Evolutionary conservation across 2,329 filamentous ascomycete species (phyloP).

Genomic region (Pseudocercospora pini-densiflorae): DNA sequence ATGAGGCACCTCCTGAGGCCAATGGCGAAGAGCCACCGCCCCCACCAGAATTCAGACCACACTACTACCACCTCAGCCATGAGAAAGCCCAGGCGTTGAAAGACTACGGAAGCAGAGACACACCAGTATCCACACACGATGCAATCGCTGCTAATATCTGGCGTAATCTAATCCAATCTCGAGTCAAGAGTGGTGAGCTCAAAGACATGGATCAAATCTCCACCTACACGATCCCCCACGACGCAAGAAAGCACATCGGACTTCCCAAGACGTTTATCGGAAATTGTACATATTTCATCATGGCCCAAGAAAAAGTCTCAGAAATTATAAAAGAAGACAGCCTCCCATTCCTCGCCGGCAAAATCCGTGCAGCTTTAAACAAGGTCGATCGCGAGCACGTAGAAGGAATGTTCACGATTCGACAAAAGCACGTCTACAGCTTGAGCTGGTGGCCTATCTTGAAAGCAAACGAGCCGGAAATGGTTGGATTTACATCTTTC

Average conservation of each 20-base stretch:
- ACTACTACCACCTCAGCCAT: slow-evolving; percentile 21
- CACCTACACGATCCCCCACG: slow-evolving; percentile 29
- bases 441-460: slow-evolving; percentile 29
- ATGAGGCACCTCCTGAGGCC: slow-evolving; percentile 22
- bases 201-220: slow-evolving; percentile 19
- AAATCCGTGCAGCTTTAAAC: slow-evolving; percentile 24
- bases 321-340: slow-evolving; percentile 22
- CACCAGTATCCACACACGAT: slow-evolving; percentile 28
- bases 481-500: slow-evolving; percentile 26
- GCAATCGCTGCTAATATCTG: slow-evolving; percentile 27
- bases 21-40: slow-evolving; percentile 17
- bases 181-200: slow-evolving; percentile 23
- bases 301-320: slow-evolving; percentile 17
- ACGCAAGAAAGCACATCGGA: slow-evolving; percentile 24
- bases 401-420: slow-evolving; percentile 21
- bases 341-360: slow-evolving; percentile 22
- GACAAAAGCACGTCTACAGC: slow-evolving; percentile 19
- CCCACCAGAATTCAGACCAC: slow-evolving; percentile 22
- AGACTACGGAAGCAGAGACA: slow-evolving; percentile 17
- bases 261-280: slow-evolving; percentile 26
- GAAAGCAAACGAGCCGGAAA: slow-evolving; percentile 16
- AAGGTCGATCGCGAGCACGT: slow-evolving; percentile 21
- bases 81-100: slow-evolving; percentile 25
- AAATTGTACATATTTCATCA: slow-evolving; percentile 30
- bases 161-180: slow-evolving; percentile 25